Conservation (phyloP, 805 yeast species). For the Starmera dryadoides region DNA sequence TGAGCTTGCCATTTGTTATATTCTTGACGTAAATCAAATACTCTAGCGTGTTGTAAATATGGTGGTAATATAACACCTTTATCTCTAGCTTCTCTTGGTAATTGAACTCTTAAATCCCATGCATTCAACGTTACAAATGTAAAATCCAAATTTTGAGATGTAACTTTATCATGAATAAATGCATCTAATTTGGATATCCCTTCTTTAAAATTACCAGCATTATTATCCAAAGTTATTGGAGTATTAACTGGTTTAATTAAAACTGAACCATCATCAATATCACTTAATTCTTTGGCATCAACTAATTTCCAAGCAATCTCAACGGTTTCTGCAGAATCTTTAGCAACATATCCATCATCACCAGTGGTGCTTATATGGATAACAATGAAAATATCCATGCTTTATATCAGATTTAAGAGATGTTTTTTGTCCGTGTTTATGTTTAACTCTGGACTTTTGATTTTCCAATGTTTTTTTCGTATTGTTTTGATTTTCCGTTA, state of each 20-base stretch:
- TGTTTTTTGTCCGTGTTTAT: too few species aligned
- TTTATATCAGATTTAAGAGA: too few species aligned
- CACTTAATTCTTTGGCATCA: slow-evolving; percentile 43
- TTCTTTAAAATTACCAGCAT: slow-evolving; percentile 53
- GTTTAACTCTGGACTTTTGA: too few species aligned
- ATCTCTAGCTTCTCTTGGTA: slow-evolving; percentile 78
- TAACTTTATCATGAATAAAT: slow-evolving; percentile 36
- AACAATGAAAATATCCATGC: slow-evolving; percentile 46
- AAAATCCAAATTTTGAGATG: slow-evolving; percentile 41
- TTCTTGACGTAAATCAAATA: slow-evolving; percentile 73
- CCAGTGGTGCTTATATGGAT: slow-evolving; percentile 59
- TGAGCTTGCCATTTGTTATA: slow-evolving; percentile 64
- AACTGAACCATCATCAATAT: slow-evolving; percentile 34
- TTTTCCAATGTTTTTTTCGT: too few species aligned
- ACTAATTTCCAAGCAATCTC: slow-evolving; percentile 64
- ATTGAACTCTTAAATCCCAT: slow-evolving; percentile 68
- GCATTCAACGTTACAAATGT: slow-evolving; percentile 60
- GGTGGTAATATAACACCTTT: slow-evolving; percentile 64
- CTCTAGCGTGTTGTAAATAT: slow-evolving; percentile 66
- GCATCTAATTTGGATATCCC: slow-evolving; percentile 51
- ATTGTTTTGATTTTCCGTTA: too few species aligned
- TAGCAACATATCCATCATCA: slow-evolving; percentile 51
- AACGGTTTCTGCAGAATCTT: slow-evolving; percentile 62
- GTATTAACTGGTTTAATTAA: slow-evolving; percentile 57
- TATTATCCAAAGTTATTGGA: slow-evolving; percentile 57